phyloP scores from a whole-genome alignment of 192 early-diverging fungal genomes.

The Chytriomyces sp. region DNA sequence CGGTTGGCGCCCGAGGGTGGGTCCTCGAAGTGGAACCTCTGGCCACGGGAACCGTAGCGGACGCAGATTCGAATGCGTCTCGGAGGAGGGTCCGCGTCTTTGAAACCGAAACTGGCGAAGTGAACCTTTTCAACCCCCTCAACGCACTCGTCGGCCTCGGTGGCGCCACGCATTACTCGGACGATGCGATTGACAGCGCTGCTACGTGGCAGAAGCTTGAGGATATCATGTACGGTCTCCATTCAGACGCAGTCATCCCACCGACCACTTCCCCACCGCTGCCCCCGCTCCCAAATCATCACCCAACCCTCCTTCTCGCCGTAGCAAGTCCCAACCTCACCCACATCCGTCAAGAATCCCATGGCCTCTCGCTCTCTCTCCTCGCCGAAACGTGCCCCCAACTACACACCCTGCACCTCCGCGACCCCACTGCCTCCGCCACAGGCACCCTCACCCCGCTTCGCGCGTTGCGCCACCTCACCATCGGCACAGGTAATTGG shows the following conservation, averaged over 20 bases:
- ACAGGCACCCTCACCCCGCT: background rate
- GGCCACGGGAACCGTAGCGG: background rate
- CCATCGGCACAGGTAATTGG: slow-evolving; percentile 21
- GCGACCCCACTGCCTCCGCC: background rate
- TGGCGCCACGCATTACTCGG: too few species aligned
- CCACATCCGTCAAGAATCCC: slow-evolving; percentile 17
- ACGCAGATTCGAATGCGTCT: background rate
- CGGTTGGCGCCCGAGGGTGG: slow-evolving; percentile 12
- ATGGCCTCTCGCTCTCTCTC: background rate
- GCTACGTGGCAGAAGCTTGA: background rate
- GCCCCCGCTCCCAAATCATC: background rate
- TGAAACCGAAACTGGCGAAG: slow-evolving; percentile 11
- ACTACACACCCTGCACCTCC: slow-evolving; percentile 1
- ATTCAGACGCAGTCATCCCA: background rate
- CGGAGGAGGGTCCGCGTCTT: slow-evolving; percentile 12
- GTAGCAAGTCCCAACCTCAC: background rate
- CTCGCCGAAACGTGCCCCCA: background rate
- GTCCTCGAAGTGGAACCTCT: background rate
- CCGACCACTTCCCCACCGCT: background rate
- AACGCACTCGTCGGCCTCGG: background rate
- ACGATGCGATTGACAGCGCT: too few species aligned
- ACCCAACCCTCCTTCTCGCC: background rate
- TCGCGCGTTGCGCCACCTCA: background rate
- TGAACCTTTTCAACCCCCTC: background rate
- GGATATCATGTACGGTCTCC: slow-evolving; percentile 1